Conservation (phyloP, 768 basidiomycete species). For the Cystobasidium onofrii region DNA sequence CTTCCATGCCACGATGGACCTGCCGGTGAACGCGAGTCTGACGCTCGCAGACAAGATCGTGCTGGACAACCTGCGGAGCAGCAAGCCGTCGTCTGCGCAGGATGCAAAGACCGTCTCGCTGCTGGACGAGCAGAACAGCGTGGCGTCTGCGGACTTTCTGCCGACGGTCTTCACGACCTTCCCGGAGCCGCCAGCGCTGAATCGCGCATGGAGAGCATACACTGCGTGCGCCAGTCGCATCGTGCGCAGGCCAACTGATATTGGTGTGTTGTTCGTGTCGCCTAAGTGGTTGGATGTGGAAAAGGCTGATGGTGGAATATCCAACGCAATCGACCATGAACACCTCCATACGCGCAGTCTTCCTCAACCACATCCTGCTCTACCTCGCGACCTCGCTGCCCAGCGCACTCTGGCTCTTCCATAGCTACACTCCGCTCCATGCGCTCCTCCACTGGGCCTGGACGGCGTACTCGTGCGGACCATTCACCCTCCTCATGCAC, state of each 20-base stretch:
- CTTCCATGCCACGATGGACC: background rate
- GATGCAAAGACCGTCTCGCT: background rate
- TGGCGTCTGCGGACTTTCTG: background rate
- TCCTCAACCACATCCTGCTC: slow-evolving; percentile 7
- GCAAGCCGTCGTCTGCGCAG: background rate
- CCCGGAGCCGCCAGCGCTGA: background rate
- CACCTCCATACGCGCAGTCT: background rate
- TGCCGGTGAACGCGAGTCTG: background rate
- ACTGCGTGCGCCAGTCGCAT: background rate
- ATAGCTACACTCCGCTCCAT: background rate
- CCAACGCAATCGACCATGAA: too few species aligned
- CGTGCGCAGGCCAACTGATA: slow-evolving; percentile 11
- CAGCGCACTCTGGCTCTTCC: slow-evolving; percentile 3
- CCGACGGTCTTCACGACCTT: slow-evolving; percentile 12
- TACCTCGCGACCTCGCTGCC: slow-evolving; percentile 20
- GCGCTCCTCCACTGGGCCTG: background rate
- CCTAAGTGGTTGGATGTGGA: background rate
- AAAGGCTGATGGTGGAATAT: too few species aligned
- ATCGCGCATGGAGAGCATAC: background rate
- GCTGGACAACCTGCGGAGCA: background rate
- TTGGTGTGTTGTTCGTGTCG: background rate
- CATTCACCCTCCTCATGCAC: slow-evolving; percentile 25
- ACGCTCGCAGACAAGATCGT: background rate
- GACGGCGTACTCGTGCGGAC: background rate
- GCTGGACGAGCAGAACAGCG: background rate